Evolutionary conservation across 2,329 filamentous ascomycete genomes (phyloP).

Genomic region (Arthrobotrys sinensis): DNA sequence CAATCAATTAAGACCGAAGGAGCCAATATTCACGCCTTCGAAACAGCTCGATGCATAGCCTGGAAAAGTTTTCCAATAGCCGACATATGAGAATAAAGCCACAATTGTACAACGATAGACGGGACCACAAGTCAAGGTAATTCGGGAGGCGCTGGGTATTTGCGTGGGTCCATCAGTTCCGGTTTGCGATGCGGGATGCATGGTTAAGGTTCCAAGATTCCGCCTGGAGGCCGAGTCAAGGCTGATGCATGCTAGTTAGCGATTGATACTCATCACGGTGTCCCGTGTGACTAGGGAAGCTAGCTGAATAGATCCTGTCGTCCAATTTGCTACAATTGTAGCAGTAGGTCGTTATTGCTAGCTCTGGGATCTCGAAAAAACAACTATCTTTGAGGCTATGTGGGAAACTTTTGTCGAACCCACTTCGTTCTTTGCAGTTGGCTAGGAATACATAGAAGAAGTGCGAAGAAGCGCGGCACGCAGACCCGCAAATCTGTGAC

Average conservation of each 20-base stretch:
- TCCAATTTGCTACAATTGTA: neutral
- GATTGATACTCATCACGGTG: constrained; percentile 1
- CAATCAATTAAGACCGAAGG: neutral
- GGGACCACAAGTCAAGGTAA: constrained; percentile 15
- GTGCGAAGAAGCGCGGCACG: constrained; percentile 25
- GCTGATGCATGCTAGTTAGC: neutral
- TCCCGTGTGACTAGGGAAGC: neutral
- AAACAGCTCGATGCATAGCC: neutral
- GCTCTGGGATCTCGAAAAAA: neutral
- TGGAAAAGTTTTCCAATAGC: neutral
- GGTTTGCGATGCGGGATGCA: constrained; percentile 54
- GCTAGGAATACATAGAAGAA: neutral
- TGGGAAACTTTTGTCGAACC: constrained; percentile 27
- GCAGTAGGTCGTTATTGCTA: too few species aligned
- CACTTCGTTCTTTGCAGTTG: neutral
- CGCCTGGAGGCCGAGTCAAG: neutral
- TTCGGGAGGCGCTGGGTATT: constrained; percentile 15
- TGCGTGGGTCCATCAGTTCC: constrained; percentile 43
- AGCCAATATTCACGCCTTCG: neutral
- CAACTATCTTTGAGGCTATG: neutral
- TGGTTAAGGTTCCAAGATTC: constrained; percentile 21
- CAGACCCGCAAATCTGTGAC: constrained; percentile 25
- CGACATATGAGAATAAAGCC: neutral
- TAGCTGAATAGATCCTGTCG: constrained; percentile 25
- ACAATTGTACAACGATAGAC: constrained; percentile 3